Evolutionary conservation across 2,329 filamentous ascomycete species (phyloP).

Genomic region (Cladosporium sp.): DNA sequence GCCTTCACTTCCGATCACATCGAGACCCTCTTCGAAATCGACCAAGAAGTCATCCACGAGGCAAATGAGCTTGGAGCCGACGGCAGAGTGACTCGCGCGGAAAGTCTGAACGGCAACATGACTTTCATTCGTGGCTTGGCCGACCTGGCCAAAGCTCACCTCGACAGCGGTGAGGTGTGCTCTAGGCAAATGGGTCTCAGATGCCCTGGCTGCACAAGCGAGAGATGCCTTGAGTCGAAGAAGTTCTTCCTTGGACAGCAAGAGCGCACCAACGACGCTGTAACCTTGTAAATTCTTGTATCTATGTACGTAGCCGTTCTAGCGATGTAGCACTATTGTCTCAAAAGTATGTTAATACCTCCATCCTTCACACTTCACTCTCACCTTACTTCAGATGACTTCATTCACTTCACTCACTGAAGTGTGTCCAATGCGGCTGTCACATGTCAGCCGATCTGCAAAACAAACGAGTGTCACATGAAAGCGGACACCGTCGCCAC

Average conservation of each 20-base stretch:
- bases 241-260: conserved; percentile 56
- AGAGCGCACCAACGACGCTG: conserved; percentile 15
- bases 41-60: conserved; percentile 92
- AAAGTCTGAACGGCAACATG: conserved; percentile 86
- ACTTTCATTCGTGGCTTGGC: conserved; percentile 90
- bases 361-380: neutral
- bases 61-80: conserved; percentile 70
- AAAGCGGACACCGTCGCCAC: neutral
- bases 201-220: conserved; percentile 91
- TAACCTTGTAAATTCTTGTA: conserved; percentile 11
- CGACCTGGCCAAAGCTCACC: conserved; percentile 78
- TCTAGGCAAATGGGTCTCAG: conserved; percentile 85
- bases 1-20: conserved; percentile 99
- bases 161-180: conserved; percentile 69
- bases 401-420: neutral
- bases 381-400: neutral
- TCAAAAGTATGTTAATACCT: neutral
- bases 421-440: neutral
- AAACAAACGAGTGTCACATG: neutral
- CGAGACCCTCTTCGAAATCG: conserved; percentile 91
- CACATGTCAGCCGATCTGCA: neutral
- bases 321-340: neutral
- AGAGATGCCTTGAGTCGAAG: conserved; percentile 77
- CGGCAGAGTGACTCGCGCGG: conserved; percentile 73
- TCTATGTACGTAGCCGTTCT: conserved; percentile 8